These are phyloP conservation scores for Colletotrichum magnum DNA, from an alignment of 2,329 filamentous ascomycete genomes.

Conservation along the genomic window DNA sequence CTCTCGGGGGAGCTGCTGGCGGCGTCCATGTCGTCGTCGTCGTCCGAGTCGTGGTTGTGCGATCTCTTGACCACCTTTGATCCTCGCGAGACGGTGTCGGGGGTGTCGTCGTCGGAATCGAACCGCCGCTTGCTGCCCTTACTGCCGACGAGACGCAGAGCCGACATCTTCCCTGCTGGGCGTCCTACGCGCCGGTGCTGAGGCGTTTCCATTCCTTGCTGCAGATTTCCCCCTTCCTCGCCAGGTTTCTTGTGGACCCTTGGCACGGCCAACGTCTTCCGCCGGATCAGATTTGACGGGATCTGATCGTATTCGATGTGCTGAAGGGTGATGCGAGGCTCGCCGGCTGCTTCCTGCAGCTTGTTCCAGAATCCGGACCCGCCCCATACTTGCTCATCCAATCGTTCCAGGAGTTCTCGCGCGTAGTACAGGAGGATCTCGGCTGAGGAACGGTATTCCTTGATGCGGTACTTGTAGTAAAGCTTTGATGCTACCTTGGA, in stretches of 20 bases:
- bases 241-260: not conserved
- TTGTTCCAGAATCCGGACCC: conserved; percentile 49
- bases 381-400: conserved; percentile 46
- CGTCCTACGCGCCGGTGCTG: conserved; percentile 46
- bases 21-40: conserved; percentile 52
- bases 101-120: conserved; percentile 53
- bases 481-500: conserved; percentile 51
- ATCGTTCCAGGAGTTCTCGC: conserved; percentile 46
- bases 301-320: conserved; percentile 24
- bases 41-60: conserved; percentile 50
- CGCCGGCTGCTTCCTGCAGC: conserved; percentile 43
- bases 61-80: conserved; percentile 53
- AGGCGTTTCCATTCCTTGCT: conserved; percentile 12
- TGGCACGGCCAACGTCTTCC: conserved; percentile 4
- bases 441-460: conserved; percentile 47
- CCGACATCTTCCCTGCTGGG: conserved; percentile 60
- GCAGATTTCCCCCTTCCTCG: not conserved
- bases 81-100: conserved; percentile 54
- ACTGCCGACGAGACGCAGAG: conserved; percentile 57
- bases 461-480: conserved; percentile 54
- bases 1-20: conserved; percentile 42
- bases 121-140: conserved; percentile 59
- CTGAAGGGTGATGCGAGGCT: conserved; percentile 17
- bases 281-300: conserved; percentile 5
- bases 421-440: conserved; percentile 56